Evolutionary conservation across 352 stramenopile genomes (phyloP).

Genomic region (Globisporangium splendens): DNA sequence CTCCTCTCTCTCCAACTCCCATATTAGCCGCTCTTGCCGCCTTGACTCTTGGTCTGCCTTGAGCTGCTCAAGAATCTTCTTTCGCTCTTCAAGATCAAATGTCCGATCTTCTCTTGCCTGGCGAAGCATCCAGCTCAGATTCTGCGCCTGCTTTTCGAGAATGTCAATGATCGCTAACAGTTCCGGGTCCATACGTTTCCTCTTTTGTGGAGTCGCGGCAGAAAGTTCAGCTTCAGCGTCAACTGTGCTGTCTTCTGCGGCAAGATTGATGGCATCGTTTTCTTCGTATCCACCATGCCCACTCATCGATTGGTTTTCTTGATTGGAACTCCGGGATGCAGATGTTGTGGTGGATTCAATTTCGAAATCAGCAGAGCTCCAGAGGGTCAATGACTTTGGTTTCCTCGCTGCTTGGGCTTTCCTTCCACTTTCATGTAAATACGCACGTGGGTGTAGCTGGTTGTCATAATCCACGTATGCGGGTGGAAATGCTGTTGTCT

Average conservation of each 20-base stretch:
- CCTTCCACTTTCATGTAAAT: background rate
- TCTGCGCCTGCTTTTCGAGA: background rate
- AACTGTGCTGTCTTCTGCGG: background rate
- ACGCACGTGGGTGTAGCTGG: background rate
- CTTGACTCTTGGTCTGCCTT: slow-evolving; percentile 1
- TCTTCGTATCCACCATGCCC: background rate
- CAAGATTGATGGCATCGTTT: background rate
- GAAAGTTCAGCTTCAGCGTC: background rate
- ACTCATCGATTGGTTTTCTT: too few relatives aligned
- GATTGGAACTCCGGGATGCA: too few relatives aligned
- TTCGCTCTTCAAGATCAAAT: background rate
- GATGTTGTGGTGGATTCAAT: too few relatives aligned
- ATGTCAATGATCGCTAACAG: background rate
- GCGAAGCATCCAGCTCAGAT: background rate
- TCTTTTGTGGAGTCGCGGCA: slow-evolving; percentile 1
- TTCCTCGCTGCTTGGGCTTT: background rate
- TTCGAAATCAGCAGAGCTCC: background rate
- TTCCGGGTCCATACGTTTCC: background rate
- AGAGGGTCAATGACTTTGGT: background rate
- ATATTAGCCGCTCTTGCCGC: background rate
- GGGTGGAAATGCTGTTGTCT: background rate
- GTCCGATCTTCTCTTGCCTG: slow-evolving; percentile 2
- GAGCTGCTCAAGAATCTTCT: background rate
- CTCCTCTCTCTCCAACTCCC: slow-evolving; percentile 1
- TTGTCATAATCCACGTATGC: background rate